A percentile compares a stretch with the other conserved stretches of the same genome.
Evolutionary conservation across 768 basidiomycete species (phyloP).

Genomic region (Lactifluus echinatus): DNA sequence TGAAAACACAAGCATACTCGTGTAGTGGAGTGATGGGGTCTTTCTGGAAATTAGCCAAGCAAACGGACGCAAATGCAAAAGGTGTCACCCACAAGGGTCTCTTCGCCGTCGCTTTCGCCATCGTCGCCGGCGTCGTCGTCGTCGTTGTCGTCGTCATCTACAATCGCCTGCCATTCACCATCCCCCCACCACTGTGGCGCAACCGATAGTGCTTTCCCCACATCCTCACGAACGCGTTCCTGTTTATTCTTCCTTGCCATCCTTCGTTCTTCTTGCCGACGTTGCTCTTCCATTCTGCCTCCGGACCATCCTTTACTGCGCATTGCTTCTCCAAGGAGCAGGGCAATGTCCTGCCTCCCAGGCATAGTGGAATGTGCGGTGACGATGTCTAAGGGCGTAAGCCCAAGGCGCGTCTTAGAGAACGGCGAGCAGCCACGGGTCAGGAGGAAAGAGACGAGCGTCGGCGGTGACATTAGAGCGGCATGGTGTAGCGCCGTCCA

Average conservation of each 20-base stretch:
- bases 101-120: slow-evolving; percentile 40
- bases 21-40: slow-evolving; percentile 69
- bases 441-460: slow-evolving; percentile 84
- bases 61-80: not conserved
- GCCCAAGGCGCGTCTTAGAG: slow-evolving; percentile 61
- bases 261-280: slow-evolving; percentile 50
- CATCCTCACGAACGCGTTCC: slow-evolving; percentile 47
- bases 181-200: slow-evolving; percentile 58
- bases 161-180: slow-evolving; percentile 29
- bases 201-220: slow-evolving; percentile 50
- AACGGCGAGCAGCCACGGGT: slow-evolving; percentile 87
- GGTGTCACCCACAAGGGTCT: slow-evolving; percentile 37
- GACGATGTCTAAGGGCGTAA: slow-evolving; percentile 86
- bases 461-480: slow-evolving; percentile 79
- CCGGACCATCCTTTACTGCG: slow-evolving; percentile 75
- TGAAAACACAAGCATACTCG: slow-evolving; percentile 91
- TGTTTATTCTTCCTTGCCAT: slow-evolving; percentile 45
- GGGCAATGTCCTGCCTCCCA: slow-evolving; percentile 75
- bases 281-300: slow-evolving; percentile 63
- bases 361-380: slow-evolving; percentile 75
- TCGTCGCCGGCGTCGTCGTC: slow-evolving; percentile 40
- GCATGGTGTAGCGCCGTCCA: slow-evolving; percentile 96
- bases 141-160: slow-evolving; percentile 33
- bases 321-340: slow-evolving; percentile 88
- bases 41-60: slow-evolving; percentile 24